A percentile compares a stretch with the other conserved stretches of the same genome.
phyloP scores from a whole-genome alignment of 2,329 filamentous ascomycete species.

The Epicoccum nigrum region DNA sequence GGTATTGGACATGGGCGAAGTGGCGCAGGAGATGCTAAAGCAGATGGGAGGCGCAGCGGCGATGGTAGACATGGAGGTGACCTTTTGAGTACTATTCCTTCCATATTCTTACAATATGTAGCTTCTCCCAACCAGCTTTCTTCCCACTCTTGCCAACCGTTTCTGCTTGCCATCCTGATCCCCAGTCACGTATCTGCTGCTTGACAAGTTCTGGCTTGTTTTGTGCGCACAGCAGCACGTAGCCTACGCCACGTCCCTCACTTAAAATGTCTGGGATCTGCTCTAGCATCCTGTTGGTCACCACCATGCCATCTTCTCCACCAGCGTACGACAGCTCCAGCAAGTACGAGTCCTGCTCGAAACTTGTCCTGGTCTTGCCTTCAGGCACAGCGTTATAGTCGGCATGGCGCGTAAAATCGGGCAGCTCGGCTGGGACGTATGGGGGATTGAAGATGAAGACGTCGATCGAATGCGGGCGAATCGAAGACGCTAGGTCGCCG shows the following conservation, averaged over 20 bases:
- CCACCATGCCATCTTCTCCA: slow-evolving; percentile 90
- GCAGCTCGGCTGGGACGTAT: slow-evolving; percentile 87
- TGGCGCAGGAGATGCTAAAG: slow-evolving; percentile 21
- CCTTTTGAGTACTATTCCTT: slow-evolving; percentile 43
- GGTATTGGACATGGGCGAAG: slow-evolving; percentile 19
- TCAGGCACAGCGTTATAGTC: slow-evolving; percentile 36
- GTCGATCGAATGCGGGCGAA: slow-evolving; percentile 70
- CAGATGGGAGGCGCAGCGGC: slow-evolving; percentile 24
- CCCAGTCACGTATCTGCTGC: slow-evolving; percentile 63
- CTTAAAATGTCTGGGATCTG: slow-evolving; percentile 69
- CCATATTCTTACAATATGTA: slow-evolving; percentile 89
- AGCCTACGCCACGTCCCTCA: slow-evolving; percentile 75
- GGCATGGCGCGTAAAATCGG: slow-evolving; percentile 56
- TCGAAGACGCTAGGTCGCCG: slow-evolving; percentile 70
- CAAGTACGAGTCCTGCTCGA: slow-evolving; percentile 82
- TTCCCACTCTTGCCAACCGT: slow-evolving; percentile 83
- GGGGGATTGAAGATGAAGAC: slow-evolving; percentile 96
- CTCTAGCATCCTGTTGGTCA: slow-evolving; percentile 78
- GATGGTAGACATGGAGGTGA: slow-evolving; percentile 28
- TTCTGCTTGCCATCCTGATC: slow-evolving; percentile 72
- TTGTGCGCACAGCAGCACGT: slow-evolving; percentile 86
- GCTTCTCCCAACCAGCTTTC: slow-evolving; percentile 91
- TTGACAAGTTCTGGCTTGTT: slow-evolving; percentile 83
- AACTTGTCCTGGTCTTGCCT: slow-evolving; percentile 51
- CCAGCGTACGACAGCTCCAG: slow-evolving; percentile 88